Percentiles rank a stretch among this genome's conserved stretches.
Conservation (phyloP, 1,139 yeast species). For the Protomyces inundatus region DNA sequence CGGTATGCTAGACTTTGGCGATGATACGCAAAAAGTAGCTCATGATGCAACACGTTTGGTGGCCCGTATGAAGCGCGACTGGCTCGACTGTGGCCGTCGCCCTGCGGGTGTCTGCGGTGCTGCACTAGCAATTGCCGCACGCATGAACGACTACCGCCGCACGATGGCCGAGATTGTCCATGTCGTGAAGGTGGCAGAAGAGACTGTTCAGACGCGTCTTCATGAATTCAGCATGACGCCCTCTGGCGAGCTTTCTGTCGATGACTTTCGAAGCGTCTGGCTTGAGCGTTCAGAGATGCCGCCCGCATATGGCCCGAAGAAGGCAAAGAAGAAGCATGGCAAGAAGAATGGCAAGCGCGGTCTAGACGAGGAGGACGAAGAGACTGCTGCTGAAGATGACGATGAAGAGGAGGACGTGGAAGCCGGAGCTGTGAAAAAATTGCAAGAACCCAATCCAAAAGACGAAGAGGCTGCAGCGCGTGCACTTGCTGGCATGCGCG, state of each 20-base stretch:
- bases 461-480: constrained; percentile 20
- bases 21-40: constrained; percentile 59
- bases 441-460: constrained; percentile 8
- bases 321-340: constrained; percentile 34
- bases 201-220: constrained; percentile 81
- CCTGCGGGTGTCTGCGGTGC: constrained; percentile 99
- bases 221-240: constrained; percentile 78
- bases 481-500: constrained; percentile 14
- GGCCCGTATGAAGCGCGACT: constrained; percentile 84
- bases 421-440: constrained; percentile 36
- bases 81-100: constrained; percentile 94
- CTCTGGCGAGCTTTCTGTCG: constrained; percentile 67
- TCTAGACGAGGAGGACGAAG: not conserved
- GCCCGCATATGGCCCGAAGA: constrained; percentile 67
- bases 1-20: constrained; percentile 69
- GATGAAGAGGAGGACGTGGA: constrained; percentile 6
- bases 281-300: constrained; percentile 59
- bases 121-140: constrained; percentile 80
- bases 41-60: constrained; percentile 83
- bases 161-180: constrained; percentile 92
- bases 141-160: constrained; percentile 91
- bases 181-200: constrained; percentile 92
- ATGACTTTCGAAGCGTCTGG: constrained; percentile 57
- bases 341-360: constrained; percentile 26
- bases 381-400: not conserved